phyloP scores from a whole-genome alignment of 345 rosid species.

The Camelina neglecta region DNA sequence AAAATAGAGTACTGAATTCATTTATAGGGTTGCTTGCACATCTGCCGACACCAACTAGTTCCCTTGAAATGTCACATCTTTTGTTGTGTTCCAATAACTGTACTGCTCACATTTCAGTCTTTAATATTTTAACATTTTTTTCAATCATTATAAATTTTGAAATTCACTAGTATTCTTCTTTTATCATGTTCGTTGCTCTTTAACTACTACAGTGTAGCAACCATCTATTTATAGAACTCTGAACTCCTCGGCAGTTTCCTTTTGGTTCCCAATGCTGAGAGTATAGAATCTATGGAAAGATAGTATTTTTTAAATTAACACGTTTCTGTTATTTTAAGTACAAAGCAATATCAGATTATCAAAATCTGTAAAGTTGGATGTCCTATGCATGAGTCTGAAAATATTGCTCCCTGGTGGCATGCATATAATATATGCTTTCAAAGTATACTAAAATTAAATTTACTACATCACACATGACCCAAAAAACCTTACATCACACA shows the following conservation, averaged over 20 bases:
- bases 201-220: conserved; percentile 32
- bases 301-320: background rate
- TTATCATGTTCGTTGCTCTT: conserved; percentile 14
- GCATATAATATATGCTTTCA: conserved; percentile 17
- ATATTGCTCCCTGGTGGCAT: conserved; percentile 27
- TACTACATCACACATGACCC: conserved; percentile 34
- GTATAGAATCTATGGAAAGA: conserved; percentile 19
- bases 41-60: conserved; percentile 45
- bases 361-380: conserved; percentile 26
- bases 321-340: background rate
- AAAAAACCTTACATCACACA: conserved; percentile 23
- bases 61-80: conserved; percentile 45
- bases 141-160: conserved; percentile 1
- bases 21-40: conserved; percentile 34
- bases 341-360: conserved; percentile 1
- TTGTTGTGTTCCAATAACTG: conserved; percentile 39
- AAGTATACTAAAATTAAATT: conserved; percentile 2
- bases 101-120: conserved; percentile 38
- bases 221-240: conserved; percentile 30
- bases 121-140: conserved; percentile 2
- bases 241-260: conserved; percentile 30
- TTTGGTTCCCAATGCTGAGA: conserved; percentile 27
- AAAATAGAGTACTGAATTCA: conserved; percentile 7
- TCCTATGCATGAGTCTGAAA: conserved; percentile 15
- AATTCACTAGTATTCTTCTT: background rate